These are phyloP conservation scores for Prosopis cineraria DNA, from an alignment of 306 rosid species.

Conservation along the genomic window DNA sequence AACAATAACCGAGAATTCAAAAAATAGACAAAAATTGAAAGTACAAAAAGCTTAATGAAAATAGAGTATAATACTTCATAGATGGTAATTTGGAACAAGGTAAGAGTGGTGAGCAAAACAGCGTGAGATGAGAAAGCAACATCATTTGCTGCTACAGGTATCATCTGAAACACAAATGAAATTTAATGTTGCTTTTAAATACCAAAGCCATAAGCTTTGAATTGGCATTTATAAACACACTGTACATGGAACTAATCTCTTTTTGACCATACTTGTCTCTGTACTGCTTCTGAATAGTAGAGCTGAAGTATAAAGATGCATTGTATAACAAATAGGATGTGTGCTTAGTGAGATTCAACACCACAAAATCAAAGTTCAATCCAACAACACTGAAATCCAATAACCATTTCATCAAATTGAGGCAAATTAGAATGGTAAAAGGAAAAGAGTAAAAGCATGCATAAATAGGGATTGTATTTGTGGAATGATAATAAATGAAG, in stretches of 20 bases:
- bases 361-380: conserved; percentile 32
- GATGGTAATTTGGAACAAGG: conserved; percentile 70
- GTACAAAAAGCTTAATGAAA: neutral
- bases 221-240: neutral
- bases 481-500: neutral
- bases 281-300: conserved; percentile 72
- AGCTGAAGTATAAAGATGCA: conserved; percentile 74
- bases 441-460: neutral
- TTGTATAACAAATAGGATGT: conserved; percentile 81
- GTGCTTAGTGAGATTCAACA: conserved; percentile 87
- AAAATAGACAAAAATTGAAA: neutral
- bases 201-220: neutral
- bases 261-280: conserved; percentile 62
- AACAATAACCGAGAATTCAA: neutral
- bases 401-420: neutral
- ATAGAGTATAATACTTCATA: conserved; percentile 57
- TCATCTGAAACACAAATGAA: conserved; percentile 65
- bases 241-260: conserved; percentile 51
- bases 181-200: neutral
- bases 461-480: neutral
- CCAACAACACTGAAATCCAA: neutral
- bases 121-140: conserved; percentile 92
- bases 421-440: neutral
- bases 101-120: conserved; percentile 70
- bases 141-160: conserved; percentile 94